These are phyloP conservation scores for bread wheat (Triticum aestivum) DNA, from an alignment of 176 grass and related monocot species.

Conservation along the genomic window DNA sequence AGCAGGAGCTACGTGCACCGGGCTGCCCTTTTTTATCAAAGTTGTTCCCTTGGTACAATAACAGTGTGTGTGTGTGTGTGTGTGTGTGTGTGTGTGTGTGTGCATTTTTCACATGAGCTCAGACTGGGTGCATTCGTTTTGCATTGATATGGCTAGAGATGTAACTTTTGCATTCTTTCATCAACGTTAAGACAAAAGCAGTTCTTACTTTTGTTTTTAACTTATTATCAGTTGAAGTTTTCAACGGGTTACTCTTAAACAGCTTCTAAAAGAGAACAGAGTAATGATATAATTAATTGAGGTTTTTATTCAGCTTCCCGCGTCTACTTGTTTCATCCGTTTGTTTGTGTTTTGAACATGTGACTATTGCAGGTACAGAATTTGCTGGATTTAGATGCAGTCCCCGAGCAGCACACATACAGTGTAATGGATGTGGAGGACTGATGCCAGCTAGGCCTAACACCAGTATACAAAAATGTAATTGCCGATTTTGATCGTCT, in stretches of 20 bases:
- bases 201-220: not conserved
- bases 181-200: not conserved
- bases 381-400: slow-evolving; percentile 90
- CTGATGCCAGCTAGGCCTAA: slow-evolving; percentile 79
- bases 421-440: slow-evolving; percentile 72
- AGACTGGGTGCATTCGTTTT: not conserved
- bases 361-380: slow-evolving; percentile 58
- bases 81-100: no score
- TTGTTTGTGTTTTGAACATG: not conserved
- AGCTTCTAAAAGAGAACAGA: not conserved
- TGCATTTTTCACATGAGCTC: not conserved
- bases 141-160: not conserved
- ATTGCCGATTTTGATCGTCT: slow-evolving; percentile 18
- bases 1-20: no score
- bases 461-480: slow-evolving; percentile 71
- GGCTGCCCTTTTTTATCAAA: not conserved
- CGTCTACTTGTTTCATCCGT: slow-evolving; percentile 2
- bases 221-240: not conserved
- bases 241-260: not conserved
- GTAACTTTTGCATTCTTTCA: not conserved
- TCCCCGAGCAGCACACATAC: slow-evolving; percentile 57
- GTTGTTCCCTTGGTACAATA: not conserved
- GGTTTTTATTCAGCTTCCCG: not conserved
- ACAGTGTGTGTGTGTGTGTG: not conserved
- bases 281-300: not conserved